phyloP scores from a whole-genome alignment of 768 basidiomycete genomes.

The Termitomyces sp. region DNA sequence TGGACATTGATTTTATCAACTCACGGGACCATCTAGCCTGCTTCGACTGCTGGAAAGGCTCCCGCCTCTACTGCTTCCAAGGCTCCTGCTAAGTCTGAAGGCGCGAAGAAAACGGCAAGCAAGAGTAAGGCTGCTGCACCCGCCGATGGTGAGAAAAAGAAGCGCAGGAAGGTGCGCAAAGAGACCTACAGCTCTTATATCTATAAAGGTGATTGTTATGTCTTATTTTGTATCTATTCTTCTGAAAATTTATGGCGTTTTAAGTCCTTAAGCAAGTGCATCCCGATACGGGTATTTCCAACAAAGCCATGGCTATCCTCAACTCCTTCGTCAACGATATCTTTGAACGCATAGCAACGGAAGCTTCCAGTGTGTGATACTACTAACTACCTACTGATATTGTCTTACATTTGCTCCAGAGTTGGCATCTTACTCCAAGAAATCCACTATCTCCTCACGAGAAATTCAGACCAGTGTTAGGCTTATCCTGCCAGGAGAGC shows the following conservation, averaged over 20 bases:
- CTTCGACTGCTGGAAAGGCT: constrained; percentile 61
- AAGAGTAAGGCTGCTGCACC: constrained; percentile 28
- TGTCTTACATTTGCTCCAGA: constrained; percentile 42
- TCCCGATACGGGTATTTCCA: constrained; percentile 91
- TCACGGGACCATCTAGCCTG: constrained; percentile 32
- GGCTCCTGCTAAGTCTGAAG: constrained; percentile 43
- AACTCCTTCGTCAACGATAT: constrained; percentile 86
- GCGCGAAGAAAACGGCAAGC: constrained; percentile 46
- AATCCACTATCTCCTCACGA: constrained; percentile 87
- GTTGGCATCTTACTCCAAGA: constrained; percentile 83
- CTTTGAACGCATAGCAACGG: constrained; percentile 74
- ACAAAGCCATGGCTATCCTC: constrained; percentile 81
- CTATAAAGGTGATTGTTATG: constrained; percentile 56
- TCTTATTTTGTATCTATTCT: too few species aligned
- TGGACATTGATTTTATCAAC: background rate
- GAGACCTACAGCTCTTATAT: constrained; percentile 86
- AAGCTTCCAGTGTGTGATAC: constrained; percentile 53
- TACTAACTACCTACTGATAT: constrained; percentile 16
- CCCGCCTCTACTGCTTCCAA: constrained; percentile 42
- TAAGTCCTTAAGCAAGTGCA: constrained; percentile 86
- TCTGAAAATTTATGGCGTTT: background rate
- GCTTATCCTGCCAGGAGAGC: constrained; percentile 79
- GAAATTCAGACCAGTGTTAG: constrained; percentile 86
- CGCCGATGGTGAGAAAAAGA: constrained; percentile 69
- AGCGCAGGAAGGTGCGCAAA: constrained; percentile 73